phyloP scores from a whole-genome alignment of 2,329 filamentous ascomycete genomes.

The Xylariomycetidae sp. region DNA sequence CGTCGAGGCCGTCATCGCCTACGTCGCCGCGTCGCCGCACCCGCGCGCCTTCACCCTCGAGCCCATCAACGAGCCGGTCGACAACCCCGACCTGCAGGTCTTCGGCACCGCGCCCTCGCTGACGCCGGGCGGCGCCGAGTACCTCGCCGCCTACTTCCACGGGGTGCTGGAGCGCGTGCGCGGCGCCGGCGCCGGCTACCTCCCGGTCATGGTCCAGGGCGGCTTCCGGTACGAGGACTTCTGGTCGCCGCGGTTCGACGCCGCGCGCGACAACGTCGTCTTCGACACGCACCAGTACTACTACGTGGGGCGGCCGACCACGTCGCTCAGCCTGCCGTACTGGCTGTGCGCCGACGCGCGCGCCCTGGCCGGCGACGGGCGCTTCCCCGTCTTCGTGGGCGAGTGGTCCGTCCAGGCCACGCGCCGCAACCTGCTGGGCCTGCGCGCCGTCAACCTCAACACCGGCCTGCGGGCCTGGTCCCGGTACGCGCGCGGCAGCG shows the following conservation, averaged over 20 bases:
- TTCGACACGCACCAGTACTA: slow-evolving; percentile 27
- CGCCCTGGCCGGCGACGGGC: not conserved
- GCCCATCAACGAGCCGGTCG: slow-evolving; percentile 31
- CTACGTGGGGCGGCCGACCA: slow-evolving; percentile 5
- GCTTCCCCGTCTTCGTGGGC: not conserved
- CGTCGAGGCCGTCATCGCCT: slow-evolving; percentile 16
- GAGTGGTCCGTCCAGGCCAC: not conserved
- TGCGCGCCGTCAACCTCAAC: not conserved
- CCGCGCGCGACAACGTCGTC: slow-evolving; percentile 22
- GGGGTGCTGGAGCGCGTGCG: not conserved
- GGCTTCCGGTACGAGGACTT: slow-evolving; percentile 19
- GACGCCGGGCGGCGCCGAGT: slow-evolving; percentile 4
- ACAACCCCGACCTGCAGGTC: slow-evolving; percentile 27
- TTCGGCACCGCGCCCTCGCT: slow-evolving; percentile 27
- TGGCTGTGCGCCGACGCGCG: not conserved
- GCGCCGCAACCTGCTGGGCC: not conserved
- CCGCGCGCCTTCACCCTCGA: slow-evolving; percentile 27
- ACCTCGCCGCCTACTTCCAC: not conserved
- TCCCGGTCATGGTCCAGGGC: slow-evolving; percentile 29
- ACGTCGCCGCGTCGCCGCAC: slow-evolving; percentile 22
- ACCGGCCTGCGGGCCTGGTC: not conserved
- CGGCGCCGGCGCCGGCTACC: slow-evolving; percentile 13
- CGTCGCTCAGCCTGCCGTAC: not conserved
- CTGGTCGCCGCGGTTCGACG: slow-evolving; percentile 22
- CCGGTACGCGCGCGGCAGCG: not conserved